A percentile compares a stretch with the other conserved stretches of the same genome.
Conservation (phyloP, 2,329 filamentous ascomycete species). For the Leptographium radiaticola region DNA sequence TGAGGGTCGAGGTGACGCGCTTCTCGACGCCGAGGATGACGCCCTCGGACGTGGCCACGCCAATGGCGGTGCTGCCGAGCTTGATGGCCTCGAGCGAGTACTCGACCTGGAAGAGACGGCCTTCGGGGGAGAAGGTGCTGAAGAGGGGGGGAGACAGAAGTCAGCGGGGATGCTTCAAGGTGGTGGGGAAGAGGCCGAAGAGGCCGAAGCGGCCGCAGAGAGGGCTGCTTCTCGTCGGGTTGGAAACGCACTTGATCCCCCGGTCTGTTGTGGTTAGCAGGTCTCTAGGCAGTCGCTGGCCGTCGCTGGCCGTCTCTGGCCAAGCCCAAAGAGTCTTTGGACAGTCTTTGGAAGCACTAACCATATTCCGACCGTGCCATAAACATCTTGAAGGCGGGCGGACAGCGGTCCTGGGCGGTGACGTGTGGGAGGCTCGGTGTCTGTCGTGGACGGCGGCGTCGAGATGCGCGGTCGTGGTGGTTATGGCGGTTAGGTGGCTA, state of each 20-base stretch:
- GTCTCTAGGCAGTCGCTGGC: constrained; percentile 5
- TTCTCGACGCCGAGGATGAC: constrained; percentile 97
- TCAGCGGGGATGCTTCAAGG: background rate
- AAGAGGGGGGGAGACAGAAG: background rate
- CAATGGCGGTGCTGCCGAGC: constrained; percentile 95
- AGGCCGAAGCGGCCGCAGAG: no score
- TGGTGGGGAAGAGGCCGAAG: background rate
- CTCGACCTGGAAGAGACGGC: constrained; percentile 99
- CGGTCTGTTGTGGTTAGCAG: constrained; percentile 3
- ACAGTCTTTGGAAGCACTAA: constrained; percentile 33
- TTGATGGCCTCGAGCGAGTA: constrained; percentile 99
- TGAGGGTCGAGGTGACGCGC: constrained; percentile 91
- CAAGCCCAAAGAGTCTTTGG: constrained; percentile 18
- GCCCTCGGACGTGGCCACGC: constrained; percentile 87
- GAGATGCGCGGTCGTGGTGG: background rate
- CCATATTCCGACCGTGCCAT: constrained; percentile 99
- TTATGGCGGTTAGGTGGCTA: no score
- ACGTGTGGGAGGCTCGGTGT: no score
- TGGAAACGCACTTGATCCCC: constrained; percentile 20
- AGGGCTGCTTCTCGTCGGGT: background rate
- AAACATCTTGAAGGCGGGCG: constrained; percentile 65
- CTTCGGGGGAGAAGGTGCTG: constrained; percentile 98
- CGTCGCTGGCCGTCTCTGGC: no score
- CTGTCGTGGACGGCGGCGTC: no score
- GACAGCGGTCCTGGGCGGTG: background rate